Base-by-base conservation (phyloP, 176 grass and related monocot genomes). In the Pharus latifolius region DNA sequence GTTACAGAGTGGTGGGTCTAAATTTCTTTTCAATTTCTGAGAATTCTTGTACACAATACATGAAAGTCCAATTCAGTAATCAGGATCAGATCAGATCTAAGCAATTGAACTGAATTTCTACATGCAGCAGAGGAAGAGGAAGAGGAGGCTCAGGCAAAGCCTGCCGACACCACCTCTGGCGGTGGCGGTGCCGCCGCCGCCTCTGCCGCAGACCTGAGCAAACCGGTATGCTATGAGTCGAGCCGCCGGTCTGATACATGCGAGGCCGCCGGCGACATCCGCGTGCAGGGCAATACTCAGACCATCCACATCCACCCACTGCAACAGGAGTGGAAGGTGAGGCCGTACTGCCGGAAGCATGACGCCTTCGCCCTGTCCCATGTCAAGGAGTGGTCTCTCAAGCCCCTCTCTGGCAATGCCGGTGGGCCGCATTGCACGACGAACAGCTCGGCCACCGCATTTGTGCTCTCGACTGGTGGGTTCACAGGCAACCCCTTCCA, bases 401-500 rank as follows among this genome's bases (percentile, higher is more conserved):
- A 18, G 60, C 76, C 88, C 14, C 37, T 44, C 5, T 27, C 38
- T 29, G 16, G 23, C 26, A 41, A n/a, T 4, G 63, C 5, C 37
- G 45, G 22, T 14, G 17, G 51, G 51, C 83, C 79, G 14, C 23
- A 0, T 37, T 91, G 88, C 88, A 87, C 88, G 52, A 20, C 7
- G 3, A 83, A 83, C 76, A 60, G 67, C 56, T 76, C 73, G 24
- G 88, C 77, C 5, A 78, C 83, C 0, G 88, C 83, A 1, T 75
- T 91, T 52, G 75, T 87, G 64, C 51, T 91, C 1, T 91, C 88
- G 0, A 71, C 76, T 7, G 75, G 75, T 38, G 88, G 91, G 25
- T 96, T 87, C 84, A 90, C 87, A 13, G 91, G 91, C 5, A 96
- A 96, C 69, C 82, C 82, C 3, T 96, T 96, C 81, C 91, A 96